These are phyloP conservation scores for Aeschynomene evenia DNA, from an alignment of 306 rosid genomes.

Conservation along the genomic window DNA sequence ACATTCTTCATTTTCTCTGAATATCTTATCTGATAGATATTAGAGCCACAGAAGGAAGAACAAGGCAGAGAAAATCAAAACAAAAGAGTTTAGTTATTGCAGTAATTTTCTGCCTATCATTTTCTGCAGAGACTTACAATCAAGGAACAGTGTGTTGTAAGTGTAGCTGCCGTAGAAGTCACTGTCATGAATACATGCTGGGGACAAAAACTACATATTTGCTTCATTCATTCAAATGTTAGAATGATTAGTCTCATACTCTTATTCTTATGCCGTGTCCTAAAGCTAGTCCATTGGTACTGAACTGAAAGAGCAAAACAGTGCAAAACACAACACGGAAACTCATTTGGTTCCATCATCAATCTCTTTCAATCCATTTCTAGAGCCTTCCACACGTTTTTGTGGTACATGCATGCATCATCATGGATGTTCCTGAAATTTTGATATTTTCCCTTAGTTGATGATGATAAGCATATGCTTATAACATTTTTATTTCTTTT, in stretches of 20 bases:
- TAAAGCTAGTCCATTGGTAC: conserved; percentile 1
- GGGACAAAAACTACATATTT: neutral
- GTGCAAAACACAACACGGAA: neutral
- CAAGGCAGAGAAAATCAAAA: neutral
- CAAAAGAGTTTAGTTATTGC: neutral
- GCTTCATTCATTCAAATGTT: conserved; percentile 19
- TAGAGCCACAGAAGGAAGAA: neutral
- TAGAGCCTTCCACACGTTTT: conserved; percentile 9
- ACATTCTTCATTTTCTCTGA: neutral
- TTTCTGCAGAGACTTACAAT: neutral
- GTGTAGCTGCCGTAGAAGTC: conserved; percentile 33
- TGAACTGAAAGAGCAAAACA: conserved; percentile 13
- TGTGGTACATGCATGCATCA: too few relatives aligned
- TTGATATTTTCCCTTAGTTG: neutral
- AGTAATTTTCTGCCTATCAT: neutral
- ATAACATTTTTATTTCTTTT: too few relatives aligned
- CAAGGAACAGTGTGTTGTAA: too few relatives aligned
- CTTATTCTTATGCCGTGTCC: neutral
- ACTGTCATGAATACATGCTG: conserved; percentile 25
- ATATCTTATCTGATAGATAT: neutral
- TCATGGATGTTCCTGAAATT: too few relatives aligned
- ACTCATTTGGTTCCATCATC: conserved; percentile 22
- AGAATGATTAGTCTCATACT: neutral
- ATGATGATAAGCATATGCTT: neutral
- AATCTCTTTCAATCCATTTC: conserved; percentile 5